Evolutionary conservation across 2,329 filamentous ascomycete species (phyloP).

Genomic region (Pseudocercospora musae): DNA sequence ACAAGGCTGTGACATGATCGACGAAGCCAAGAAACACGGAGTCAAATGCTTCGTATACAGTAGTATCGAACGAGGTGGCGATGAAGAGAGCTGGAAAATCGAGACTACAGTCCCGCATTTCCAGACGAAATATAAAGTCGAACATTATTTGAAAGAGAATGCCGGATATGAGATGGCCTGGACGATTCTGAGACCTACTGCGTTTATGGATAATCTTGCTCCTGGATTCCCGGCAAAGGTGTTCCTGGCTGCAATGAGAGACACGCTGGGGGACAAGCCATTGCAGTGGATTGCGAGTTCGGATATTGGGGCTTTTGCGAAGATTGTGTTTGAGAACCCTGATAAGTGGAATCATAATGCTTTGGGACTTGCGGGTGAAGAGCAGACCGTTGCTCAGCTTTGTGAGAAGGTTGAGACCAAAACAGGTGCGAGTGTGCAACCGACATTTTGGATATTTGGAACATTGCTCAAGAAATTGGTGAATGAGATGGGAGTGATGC

Average conservation of each 20-base stretch:
- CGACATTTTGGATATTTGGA: slow-evolving; percentile 44
- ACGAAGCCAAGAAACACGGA: slow-evolving; percentile 53
- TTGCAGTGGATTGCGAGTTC: slow-evolving; percentile 42
- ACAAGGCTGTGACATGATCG: slow-evolving; percentile 60
- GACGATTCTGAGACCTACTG: slow-evolving; percentile 58
- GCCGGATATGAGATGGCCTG: slow-evolving; percentile 53
- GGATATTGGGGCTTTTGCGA: slow-evolving; percentile 54
- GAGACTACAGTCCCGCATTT: slow-evolving; percentile 59
- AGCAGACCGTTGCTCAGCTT: slow-evolving; percentile 50
- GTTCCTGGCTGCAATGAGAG: slow-evolving; percentile 48
- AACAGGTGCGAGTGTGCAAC: slow-evolving; percentile 45
- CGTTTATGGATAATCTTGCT: slow-evolving; percentile 61
- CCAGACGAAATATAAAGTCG: slow-evolving; percentile 56
- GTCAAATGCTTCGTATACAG: slow-evolving; percentile 64
- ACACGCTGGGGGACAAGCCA: slow-evolving; percentile 30
- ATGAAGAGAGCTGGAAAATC: slow-evolving; percentile 51
- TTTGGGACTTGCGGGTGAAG: slow-evolving; percentile 53
- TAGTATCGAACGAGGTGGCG: slow-evolving; percentile 61
- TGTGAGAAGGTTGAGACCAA: slow-evolving; percentile 46
- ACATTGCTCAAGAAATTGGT: slow-evolving; percentile 44
- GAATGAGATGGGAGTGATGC: slow-evolving; percentile 34
- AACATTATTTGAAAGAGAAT: slow-evolving; percentile 55
- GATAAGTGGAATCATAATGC: slow-evolving; percentile 46
- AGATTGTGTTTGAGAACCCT: slow-evolving; percentile 47
- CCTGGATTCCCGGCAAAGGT: slow-evolving; percentile 50